Evolutionary conservation across 371 early-diverging fungal genomes (phyloP), one percentile per base, ranked within the genome.

Genomic region (Mortierella polycephala): DNA sequence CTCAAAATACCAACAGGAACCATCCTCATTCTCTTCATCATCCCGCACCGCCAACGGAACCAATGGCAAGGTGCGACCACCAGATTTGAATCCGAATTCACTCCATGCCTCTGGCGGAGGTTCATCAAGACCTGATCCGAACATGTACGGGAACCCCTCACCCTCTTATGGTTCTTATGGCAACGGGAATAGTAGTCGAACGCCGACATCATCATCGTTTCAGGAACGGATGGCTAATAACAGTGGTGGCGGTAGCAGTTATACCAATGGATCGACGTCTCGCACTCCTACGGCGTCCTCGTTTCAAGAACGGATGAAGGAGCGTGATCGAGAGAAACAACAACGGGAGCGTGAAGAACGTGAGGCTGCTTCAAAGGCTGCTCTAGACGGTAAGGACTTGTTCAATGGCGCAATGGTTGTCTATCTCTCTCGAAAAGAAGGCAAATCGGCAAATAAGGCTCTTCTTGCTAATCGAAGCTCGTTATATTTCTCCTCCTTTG

Each of bases 271-370:
- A 30, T 30, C 30, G 30, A 30, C 30, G 6, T 54, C 65, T 5
- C 47, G 60, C 1, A 70, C 75, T 30, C 70, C 75, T 7, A 66
- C 75, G 50, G 63, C 70, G 7, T 61, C 62, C 2, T 68, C 68
- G 5, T 76, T 76, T 20, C 77, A 76, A 51, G 77, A 76, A 23
- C 64, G 77, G 14, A 64, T 76, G 77, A 62, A 68, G 62, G 77
- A 76, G 40, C 58, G 72, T 2, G 77, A 76, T 42, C 67, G 77
- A 41, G 77, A 76, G 57, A 76, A 67, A 30, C 77, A 76, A 23
- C 64, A 57, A 18, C 64, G 71, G 7, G 71, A 71, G 16, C 61
- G 77, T 14, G 77, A 71, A 21, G 77, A 76, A 40, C 71, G 77
- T 49, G 77, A 76, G 18, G 62, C 64, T 14, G 77, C 71, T 42